Conservation (phyloP, 768 basidiomycete species). For the Boletellus ananas region DNA sequence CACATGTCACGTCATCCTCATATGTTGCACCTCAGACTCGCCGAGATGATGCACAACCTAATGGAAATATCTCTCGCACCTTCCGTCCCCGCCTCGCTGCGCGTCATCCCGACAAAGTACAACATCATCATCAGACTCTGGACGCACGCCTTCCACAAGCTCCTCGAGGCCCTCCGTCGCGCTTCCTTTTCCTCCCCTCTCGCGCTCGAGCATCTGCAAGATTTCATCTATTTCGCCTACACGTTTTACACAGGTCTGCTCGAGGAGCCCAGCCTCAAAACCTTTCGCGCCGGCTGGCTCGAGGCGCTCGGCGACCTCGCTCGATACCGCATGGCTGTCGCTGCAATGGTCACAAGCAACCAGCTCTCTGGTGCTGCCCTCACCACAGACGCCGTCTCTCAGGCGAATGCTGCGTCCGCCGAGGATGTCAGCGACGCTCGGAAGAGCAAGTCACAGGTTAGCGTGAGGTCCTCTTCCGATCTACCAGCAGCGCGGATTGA, state of each 20-base stretch:
- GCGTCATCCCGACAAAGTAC: constrained; percentile 89
- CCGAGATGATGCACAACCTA: constrained; percentile 86
- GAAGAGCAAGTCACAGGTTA: constrained; percentile 36
- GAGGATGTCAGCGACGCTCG: constrained; percentile 21
- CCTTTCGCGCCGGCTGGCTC: constrained; percentile 84
- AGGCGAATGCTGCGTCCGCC: constrained; percentile 35
- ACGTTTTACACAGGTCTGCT: constrained; percentile 87
- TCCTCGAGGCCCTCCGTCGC: constrained; percentile 86
- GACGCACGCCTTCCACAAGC: constrained; percentile 86
- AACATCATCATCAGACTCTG: constrained; percentile 93
- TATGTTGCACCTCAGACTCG: constrained; percentile 54
- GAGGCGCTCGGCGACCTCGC: constrained; percentile 97
- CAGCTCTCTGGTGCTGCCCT: constrained; percentile 42
- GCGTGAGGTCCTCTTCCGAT: constrained; percentile 38
- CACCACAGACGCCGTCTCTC: constrained; percentile 54
- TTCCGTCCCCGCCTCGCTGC: constrained; percentile 81
- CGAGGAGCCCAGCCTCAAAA: constrained; percentile 68
- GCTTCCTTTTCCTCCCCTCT: constrained; percentile 61
- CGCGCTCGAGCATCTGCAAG: constrained; percentile 88
- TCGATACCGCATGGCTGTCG: constrained; percentile 92
- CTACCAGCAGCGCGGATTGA: constrained; percentile 54
- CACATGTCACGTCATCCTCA: not conserved
- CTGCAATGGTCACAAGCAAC: constrained; percentile 67
- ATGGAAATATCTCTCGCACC: constrained; percentile 83
- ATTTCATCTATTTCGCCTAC: constrained; percentile 94